Conservation (phyloP, 495 filamentous ascomycete species). For the Gamarada debralockiae region DNA sequence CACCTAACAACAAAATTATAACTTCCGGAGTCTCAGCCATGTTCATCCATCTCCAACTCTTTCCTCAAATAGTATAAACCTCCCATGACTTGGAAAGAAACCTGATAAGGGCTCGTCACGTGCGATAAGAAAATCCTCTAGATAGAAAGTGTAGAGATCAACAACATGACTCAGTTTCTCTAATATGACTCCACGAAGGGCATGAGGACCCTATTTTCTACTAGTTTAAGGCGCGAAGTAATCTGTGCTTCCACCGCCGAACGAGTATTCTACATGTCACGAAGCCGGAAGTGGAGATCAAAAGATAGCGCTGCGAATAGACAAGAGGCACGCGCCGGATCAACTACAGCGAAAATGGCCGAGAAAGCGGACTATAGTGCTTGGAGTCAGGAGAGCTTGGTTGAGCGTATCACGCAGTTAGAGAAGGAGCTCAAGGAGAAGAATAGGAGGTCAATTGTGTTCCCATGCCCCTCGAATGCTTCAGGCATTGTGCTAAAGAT, state of each 20-base stretch:
- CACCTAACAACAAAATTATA: slow-evolving; percentile 75
- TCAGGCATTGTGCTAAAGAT: neutral
- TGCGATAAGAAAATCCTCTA: slow-evolving; percentile 15
- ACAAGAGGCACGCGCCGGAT: slow-evolving; percentile 8
- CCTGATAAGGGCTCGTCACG: slow-evolving; percentile 11
- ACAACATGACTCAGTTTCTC: neutral
- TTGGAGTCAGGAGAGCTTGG: slow-evolving; percentile 64
- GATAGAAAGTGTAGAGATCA: neutral
- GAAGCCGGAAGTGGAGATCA: slow-evolving; percentile 7
- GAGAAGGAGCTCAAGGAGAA: slow-evolving; percentile 56
- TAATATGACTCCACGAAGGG: neutral
- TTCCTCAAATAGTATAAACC: neutral
- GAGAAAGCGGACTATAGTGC: slow-evolving; percentile 29
- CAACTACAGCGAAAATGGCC: neutral
- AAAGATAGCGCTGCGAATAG: slow-evolving; percentile 4
- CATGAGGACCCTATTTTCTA: slow-evolving; percentile 2
- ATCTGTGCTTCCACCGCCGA: neutral
- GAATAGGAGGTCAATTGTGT: slow-evolving; percentile 30
- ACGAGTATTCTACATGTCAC: slow-evolving; percentile 3
- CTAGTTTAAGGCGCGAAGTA: neutral
- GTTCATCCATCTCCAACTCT: neutral
- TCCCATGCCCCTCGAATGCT: neutral
- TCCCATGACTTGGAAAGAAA: neutral
- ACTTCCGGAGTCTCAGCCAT: slow-evolving; percentile 38
- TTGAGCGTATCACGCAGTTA: slow-evolving; percentile 60